These are phyloP conservation scores for Dichomitus squalens DNA, from an alignment of 1,284 basidiomycete genomes.

Conservation along the genomic window DNA sequence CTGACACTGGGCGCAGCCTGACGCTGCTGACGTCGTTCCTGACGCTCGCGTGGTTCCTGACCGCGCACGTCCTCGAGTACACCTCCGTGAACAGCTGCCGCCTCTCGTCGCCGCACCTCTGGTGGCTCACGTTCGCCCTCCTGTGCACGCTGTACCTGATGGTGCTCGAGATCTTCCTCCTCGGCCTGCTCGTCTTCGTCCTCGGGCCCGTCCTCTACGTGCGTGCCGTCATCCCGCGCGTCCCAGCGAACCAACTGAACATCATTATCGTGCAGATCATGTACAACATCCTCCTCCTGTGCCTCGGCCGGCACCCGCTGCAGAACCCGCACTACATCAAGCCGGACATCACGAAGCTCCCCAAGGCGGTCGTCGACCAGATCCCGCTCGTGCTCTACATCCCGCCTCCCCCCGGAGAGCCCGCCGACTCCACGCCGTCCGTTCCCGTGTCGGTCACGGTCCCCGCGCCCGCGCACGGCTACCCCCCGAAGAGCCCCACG, in stretches of 20 bases:
- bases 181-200: slow-evolving; percentile 75
- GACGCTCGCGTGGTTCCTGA: slow-evolving; percentile 78
- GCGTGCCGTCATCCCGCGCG: slow-evolving; percentile 34
- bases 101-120: slow-evolving; percentile 70
- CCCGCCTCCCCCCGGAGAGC: slow-evolving; percentile 66
- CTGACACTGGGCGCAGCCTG: slow-evolving; percentile 41
- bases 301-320: slow-evolving; percentile 73
- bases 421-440: slow-evolving; percentile 32
- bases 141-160: slow-evolving; percentile 78
- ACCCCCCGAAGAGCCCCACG: slow-evolving; percentile 53
- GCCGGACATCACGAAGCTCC: slow-evolving; percentile 74
- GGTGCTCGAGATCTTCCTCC: slow-evolving; percentile 69
- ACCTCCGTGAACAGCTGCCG: slow-evolving; percentile 74
- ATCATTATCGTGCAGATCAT: slow-evolving; percentile 50
- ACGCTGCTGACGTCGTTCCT: slow-evolving; percentile 66
- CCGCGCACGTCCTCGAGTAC: slow-evolving; percentile 76
- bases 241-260: slow-evolving; percentile 7
- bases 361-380: slow-evolving; percentile 67
- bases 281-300: slow-evolving; percentile 76
- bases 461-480: slow-evolving; percentile 50
- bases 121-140: slow-evolving; percentile 81
- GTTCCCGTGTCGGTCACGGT: too few relatives aligned
- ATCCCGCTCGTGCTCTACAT: slow-evolving; percentile 85
- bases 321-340: slow-evolving; percentile 71
- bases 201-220: slow-evolving; percentile 77